Base-by-base conservation (phyloP, 2,329 filamentous ascomycete species). In the Chaetomiaceae sp. region DNA sequence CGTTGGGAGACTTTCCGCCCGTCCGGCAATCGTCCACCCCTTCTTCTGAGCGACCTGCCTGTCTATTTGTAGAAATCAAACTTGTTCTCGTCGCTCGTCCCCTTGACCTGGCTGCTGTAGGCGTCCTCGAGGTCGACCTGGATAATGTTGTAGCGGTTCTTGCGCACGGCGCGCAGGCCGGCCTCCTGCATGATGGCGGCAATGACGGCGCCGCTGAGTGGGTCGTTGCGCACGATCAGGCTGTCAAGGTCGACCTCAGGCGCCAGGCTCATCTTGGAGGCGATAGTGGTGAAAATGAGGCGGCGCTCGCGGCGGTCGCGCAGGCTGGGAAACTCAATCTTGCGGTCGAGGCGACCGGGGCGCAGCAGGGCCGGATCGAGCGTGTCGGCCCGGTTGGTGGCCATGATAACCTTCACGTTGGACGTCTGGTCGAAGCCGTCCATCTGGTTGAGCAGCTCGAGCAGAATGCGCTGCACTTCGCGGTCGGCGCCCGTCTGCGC, bases 371-470 rank as follows among this genome's bases (percentile, higher is more conserved):
- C 93, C 14, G 93, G 93, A 65, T 98, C 93, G 55, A 98, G 78
- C 6, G 93, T 98, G 68, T 97, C 93, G 56, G 93, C 91, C 65
- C 93, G 86, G 75, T 98, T 98, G 57, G 93, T 98, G 57, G 93
- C 93, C 93, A 98, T 98, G 72, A 98, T 98, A 65, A 98, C 93
- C 75, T 98, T 98, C 70, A 98, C 93, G 68, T 98, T 98, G 66
- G 88, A 87, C 0, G 89, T 95, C 70, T 98, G 93, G 68, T 98
- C 93, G 73, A 98, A 98, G 56, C 93, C 93, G 66, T 98, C 93
- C 93, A 98, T 98, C 71, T 98, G 93, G 73, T 98, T 98, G 55
- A 98, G 83, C 57, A 98, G 74, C 68, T 98, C 93, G 50, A 98
- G 83, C 49, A 98, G 75, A 62, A 98, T 98, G 77, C 93, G 91